These are phyloP conservation scores for Ustilago nuda DNA, from an alignment of 1,284 basidiomycete genomes.

Conservation along the genomic window DNA sequence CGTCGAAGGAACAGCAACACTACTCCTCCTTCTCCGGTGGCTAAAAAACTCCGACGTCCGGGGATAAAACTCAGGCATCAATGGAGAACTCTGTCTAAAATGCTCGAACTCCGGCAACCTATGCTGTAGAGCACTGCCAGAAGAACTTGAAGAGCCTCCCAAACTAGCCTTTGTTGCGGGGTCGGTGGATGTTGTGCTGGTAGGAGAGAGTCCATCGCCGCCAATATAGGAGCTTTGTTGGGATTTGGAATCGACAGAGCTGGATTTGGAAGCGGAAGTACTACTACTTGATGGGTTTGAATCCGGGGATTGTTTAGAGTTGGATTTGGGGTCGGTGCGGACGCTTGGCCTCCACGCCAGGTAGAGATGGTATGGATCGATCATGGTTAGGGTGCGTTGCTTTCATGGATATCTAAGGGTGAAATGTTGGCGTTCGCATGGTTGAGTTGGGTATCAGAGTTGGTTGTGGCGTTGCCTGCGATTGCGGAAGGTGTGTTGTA, in stretches of 20 bases:
- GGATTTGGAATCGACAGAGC: slow-evolving; percentile 38
- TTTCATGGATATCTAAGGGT: neutral
- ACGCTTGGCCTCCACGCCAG: slow-evolving; percentile 21
- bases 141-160: slow-evolving; percentile 27
- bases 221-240: slow-evolving; percentile 35
- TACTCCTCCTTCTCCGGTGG: slow-evolving; percentile 36
- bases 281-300: neutral
- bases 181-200: slow-evolving; percentile 34
- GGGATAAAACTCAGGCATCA: slow-evolving; percentile 48
- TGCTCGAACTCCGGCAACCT: slow-evolving; percentile 50
- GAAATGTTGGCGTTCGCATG: slow-evolving; percentile 4
- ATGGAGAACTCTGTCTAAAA: slow-evolving; percentile 37
- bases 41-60: slow-evolving; percentile 52
- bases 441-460: neutral
- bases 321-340: slow-evolving; percentile 14
- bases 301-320: neutral
- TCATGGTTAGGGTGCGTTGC: slow-evolving; percentile 20
- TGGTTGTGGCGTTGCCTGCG: neutral
- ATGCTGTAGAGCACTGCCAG: slow-evolving; percentile 28
- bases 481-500: neutral
- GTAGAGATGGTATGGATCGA: slow-evolving; percentile 45
- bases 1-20: slow-evolving; percentile 17
- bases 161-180: slow-evolving; percentile 22
- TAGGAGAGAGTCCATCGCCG: slow-evolving; percentile 30
- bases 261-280: slow-evolving; percentile 19